A percentile compares a stretch with the other conserved stretches of the same genome.
These are phyloP conservation scores for Candida sithepensis DNA, from an alignment of 805 yeast species.

Conservation along the genomic window DNA sequence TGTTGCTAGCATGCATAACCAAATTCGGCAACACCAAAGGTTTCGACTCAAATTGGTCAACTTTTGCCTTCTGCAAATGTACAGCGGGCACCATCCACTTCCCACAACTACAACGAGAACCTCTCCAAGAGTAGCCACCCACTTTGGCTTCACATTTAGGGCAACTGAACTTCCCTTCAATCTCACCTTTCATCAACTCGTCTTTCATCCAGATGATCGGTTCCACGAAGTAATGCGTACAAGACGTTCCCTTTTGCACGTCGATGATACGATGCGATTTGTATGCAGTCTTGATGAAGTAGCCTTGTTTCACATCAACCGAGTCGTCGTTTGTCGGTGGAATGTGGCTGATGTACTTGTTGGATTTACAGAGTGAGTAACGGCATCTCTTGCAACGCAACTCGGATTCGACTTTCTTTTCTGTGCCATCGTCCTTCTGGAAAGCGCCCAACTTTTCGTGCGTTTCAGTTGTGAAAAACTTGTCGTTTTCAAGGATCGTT, in stretches of 20 bases:
- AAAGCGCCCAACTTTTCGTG: too few species aligned
- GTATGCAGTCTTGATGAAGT: constrained; percentile 61
- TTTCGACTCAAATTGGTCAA: constrained; percentile 51
- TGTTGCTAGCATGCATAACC: constrained; percentile 1
- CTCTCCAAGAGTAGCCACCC: constrained; percentile 94
- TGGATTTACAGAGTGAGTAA: constrained; percentile 57
- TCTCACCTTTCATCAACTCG: constrained; percentile 65
- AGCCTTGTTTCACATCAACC: constrained; percentile 59
- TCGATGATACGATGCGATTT: constrained; percentile 58
- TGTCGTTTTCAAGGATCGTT: constrained; percentile 11
- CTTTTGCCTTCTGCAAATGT: constrained; percentile 74
- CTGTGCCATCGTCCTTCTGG: too few species aligned
- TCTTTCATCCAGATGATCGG: constrained; percentile 90
- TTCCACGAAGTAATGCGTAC: constrained; percentile 86
- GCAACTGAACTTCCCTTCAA: constrained; percentile 86
- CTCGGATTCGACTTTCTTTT: constrained; percentile 1
- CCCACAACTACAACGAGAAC: constrained; percentile 91
- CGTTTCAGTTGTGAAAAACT: too few species aligned
- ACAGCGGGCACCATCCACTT: constrained; percentile 94
- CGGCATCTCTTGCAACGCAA: constrained; percentile 85
- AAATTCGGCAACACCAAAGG: constrained; percentile 3
- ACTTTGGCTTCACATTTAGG: constrained; percentile 82
- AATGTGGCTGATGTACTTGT: constrained; percentile 59
- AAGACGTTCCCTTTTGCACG: constrained; percentile 54
- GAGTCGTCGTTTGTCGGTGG: constrained; percentile 57